Conservation (phyloP, 2,329 filamentous ascomycete species). For the Exophiala alcalophila region DNA sequence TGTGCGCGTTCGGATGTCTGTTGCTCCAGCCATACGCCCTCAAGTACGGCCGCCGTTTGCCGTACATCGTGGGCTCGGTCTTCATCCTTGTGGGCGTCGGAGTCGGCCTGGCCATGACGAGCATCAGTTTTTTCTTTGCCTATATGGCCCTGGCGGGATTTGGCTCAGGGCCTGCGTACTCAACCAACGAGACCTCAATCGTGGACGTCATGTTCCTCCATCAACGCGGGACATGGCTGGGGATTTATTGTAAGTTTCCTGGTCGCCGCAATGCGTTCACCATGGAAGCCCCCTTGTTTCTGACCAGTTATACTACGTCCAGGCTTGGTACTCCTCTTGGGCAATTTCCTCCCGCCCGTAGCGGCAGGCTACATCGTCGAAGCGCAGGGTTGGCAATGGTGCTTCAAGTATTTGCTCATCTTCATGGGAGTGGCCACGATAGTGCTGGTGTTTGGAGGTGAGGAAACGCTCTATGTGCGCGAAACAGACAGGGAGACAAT, state of each 20-base stretch:
- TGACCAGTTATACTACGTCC: no score
- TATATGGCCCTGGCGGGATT: conserved; percentile 3
- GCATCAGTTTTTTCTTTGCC: neutral
- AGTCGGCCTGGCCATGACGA: conserved; percentile 2
- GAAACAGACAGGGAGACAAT: no score
- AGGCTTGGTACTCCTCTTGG: conserved; percentile 35
- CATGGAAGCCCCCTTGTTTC: no score
- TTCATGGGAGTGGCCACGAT: conserved; percentile 27
- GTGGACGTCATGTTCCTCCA: conserved; percentile 6
- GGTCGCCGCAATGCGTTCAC: no score
- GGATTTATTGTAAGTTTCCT: no score
- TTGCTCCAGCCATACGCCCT: conserved; percentile 4
- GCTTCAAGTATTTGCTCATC: conserved; percentile 38
- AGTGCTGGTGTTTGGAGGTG: no score
- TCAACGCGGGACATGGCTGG: conserved; percentile 33
- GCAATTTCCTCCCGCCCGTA: conserved; percentile 37
- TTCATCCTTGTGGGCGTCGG: neutral
- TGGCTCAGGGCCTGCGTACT: conserved; percentile 1
- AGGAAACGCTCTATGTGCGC: no score
- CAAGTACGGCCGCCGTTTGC: conserved; percentile 4
- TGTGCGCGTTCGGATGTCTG: conserved; percentile 1
- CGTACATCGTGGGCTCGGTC: conserved; percentile 1
- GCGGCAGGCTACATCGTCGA: conserved; percentile 38
- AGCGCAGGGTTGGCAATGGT: conserved; percentile 39
- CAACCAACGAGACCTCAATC: conserved; percentile 22